Base-by-base conservation (phyloP, 495 filamentous ascomycete species). In the Thermothielavioides terrestris region DNA sequence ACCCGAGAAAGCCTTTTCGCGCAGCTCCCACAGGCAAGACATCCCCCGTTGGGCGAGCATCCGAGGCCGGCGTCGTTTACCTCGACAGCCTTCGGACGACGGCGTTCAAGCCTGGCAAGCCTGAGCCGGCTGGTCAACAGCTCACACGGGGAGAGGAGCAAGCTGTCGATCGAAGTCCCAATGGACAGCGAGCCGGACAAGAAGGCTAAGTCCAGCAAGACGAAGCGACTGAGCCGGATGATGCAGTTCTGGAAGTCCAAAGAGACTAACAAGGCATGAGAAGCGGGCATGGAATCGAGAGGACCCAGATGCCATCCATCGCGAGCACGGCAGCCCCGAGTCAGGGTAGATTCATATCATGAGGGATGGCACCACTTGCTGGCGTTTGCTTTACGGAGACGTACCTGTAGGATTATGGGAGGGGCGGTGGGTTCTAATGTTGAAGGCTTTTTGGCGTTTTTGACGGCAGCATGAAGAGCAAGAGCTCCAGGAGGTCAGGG, bases 31-130 rank as follows among this genome's bases (percentile, higher is more conserved):
- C 58, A 64, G 41, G 56, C 66, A 17, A 55, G 62, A 25, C 55
- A 55, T 40, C 65, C 55, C 30, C 55, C 62, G 21, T 42, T 60
- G 20, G 54, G 54, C 17, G 74, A 75, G 15, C 83, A 84, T 44
- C 73, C 77, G 37, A 77, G 85, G 30, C 81, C 85, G 7, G 75
- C 80, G 14, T 89, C 85, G 0, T 75, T 88, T 41, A 83, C 83
- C 3, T 79, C 81, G 10, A 70, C 78, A 25, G 74, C 82, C 11
- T 76, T 82, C 44, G 78, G 80, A 21, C 81, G 84, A 37, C 88
- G 94, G 60, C 79, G 89, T 37, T 84, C 84, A 5, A 94, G 88
- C 61, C 76, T 95, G 53, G 88, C 82, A 7, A 94, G 89, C 61
- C 70, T 95, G 31, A 90, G 87, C 34, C 83, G 88, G 44, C 72